These are phyloP conservation scores for Dioszegia hungarica DNA, from an alignment of 768 basidiomycete species.

Conservation along the genomic window DNA sequence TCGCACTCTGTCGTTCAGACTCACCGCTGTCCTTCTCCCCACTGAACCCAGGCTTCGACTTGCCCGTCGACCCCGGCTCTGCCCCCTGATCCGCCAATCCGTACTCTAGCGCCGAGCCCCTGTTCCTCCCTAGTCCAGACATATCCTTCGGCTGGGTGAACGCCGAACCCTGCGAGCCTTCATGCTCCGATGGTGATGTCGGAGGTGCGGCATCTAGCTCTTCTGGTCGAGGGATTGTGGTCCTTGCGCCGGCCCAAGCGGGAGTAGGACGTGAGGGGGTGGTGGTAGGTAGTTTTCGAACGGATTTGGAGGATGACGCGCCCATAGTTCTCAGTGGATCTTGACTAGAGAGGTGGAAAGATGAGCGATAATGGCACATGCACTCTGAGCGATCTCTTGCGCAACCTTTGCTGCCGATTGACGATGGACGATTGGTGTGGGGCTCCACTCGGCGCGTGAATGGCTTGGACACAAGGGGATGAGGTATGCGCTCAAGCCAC, in stretches of 20 bases:
- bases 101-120: constrained; percentile 16
- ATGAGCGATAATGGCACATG: too few species aligned
- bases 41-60: constrained; percentile 24
- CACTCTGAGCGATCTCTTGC: too few species aligned
- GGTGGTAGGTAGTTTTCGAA: constrained; percentile 38
- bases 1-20: constrained; percentile 7
- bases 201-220: background rate
- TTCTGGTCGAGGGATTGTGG: constrained; percentile 19
- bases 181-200: background rate
- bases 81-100: constrained; percentile 15
- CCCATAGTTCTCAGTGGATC: constrained; percentile 26
- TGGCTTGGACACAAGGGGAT: too few species aligned
- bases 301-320: constrained; percentile 37
- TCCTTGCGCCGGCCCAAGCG: constrained; percentile 27
- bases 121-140: constrained; percentile 4
- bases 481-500: too few species aligned
- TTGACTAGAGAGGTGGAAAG: background rate
- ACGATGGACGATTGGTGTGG: background rate
- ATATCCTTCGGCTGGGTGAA: background rate
- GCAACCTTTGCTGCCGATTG: too few species aligned
- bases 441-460: background rate
- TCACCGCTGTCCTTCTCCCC: constrained; percentile 46
- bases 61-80: constrained; percentile 18
- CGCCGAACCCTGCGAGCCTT: background rate
- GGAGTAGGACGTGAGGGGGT: constrained; percentile 15